A percentile compares a stretch with the other conserved stretches of the same genome.
These are phyloP conservation scores for Rusavskia elegans DNA, from an alignment of 495 filamentous ascomycete genomes.

Conservation along the genomic window DNA sequence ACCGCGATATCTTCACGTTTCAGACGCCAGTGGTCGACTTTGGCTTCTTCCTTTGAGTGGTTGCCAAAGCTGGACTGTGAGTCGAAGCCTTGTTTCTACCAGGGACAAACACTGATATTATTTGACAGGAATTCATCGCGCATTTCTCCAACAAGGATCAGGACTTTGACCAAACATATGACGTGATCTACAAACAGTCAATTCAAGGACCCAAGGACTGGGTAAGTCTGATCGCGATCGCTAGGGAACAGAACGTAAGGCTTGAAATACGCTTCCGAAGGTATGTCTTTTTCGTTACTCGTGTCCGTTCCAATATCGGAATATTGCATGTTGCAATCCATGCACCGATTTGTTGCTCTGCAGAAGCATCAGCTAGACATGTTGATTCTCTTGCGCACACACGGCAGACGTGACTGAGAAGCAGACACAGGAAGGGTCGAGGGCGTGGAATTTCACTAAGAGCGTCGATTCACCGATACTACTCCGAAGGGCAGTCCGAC, in stretches of 20 bases:
- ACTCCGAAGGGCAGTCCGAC: no score
- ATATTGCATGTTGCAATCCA: no score
- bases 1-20: not conserved
- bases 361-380: no score
- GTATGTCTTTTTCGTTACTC: not conserved
- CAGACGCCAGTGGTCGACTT: not conserved
- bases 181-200: not conserved
- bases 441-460: no score
- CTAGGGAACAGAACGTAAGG: not conserved
- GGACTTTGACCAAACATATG: not conserved
- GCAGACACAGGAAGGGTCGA: no score
- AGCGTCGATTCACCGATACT: no score
- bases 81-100: not conserved
- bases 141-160: not conserved
- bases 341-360: no score
- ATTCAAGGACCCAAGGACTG: not conserved
- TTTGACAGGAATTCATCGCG: not conserved
- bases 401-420: no score
- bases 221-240: not conserved
- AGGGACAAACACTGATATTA: not conserved
- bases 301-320: not conserved
- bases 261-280: not conserved
- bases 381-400: no score
- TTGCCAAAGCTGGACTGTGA: not conserved
- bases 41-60: not conserved